Conservation (phyloP, 495 filamentous ascomycete species). For the Neurospora africana region DNA sequence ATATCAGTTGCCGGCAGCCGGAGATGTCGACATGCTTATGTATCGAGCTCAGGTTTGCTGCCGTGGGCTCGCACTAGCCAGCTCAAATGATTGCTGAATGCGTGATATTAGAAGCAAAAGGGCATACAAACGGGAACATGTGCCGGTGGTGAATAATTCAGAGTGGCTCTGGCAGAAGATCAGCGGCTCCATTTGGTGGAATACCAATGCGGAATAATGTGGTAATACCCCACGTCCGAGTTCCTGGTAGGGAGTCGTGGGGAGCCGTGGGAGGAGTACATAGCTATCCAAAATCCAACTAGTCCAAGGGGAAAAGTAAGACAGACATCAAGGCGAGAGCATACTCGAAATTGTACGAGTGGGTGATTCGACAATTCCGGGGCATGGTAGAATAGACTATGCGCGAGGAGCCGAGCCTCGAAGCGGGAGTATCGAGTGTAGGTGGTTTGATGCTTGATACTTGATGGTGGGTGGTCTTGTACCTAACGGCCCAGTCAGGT, state of each 20-base stretch:
- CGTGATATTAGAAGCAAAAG: not conserved
- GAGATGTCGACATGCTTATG: not conserved
- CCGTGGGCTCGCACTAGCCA: not conserved
- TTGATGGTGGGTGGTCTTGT: not conserved
- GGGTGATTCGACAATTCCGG: not conserved
- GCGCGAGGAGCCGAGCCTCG: not conserved
- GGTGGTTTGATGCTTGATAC: not conserved
- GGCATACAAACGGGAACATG: not conserved
- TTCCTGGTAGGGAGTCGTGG: not conserved
- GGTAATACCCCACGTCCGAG: not conserved
- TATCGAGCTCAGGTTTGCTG: not conserved
- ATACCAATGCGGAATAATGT: not conserved
- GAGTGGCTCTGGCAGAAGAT: not conserved
- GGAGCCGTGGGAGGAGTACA: not conserved
- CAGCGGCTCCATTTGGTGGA: not conserved
- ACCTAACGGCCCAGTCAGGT: not conserved
- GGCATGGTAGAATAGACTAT: not conserved
- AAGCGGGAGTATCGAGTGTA: not conserved
- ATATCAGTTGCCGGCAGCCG: not conserved
- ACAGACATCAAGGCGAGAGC: not conserved
- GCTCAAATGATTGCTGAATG: not conserved
- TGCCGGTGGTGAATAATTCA: not conserved
- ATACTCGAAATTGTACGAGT: not conserved
- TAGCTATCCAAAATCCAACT: not conserved
- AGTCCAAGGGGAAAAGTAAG: not conserved